phyloP scores from a whole-genome alignment of 1,284 basidiomycete genomes.

The Pseudozyma tsukubaensis region DNA sequence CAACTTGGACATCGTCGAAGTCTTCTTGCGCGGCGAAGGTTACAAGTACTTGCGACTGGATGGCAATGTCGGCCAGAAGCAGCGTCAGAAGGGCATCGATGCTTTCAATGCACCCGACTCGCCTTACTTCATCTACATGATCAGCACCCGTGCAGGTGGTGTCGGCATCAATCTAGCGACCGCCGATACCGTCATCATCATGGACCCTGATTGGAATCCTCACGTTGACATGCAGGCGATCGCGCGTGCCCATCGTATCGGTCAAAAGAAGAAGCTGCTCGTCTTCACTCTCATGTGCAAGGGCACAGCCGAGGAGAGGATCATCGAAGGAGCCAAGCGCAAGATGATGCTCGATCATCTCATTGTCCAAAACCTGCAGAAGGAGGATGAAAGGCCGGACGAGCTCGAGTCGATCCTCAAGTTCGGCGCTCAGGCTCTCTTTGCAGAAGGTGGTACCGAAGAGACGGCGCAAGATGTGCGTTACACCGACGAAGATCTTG shows the following conservation, averaged over 20 bases:
- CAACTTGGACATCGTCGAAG: conserved; percentile 68
- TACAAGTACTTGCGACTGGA: conserved; percentile 67
- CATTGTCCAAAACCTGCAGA: conserved; percentile 63
- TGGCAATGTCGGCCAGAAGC: conserved; percentile 38
- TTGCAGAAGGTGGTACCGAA: conserved; percentile 63
- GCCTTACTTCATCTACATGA: conserved; percentile 71
- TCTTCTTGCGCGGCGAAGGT: conserved; percentile 65
- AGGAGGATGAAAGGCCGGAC: conserved; percentile 57
- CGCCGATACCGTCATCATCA: conserved; percentile 91
- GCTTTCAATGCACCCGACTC: conserved; percentile 88
- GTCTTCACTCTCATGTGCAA: conserved; percentile 70
- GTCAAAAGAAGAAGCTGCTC: conserved; percentile 69
- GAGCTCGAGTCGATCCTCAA: conserved; percentile 67
- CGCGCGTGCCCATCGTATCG: conserved; percentile 81
- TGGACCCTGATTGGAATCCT: conserved; percentile 93
- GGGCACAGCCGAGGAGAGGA: conserved; percentile 69
- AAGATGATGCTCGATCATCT: conserved; percentile 69
- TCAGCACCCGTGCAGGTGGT: conserved; percentile 69
- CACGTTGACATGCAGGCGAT: conserved; percentile 87
- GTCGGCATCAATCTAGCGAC: conserved; percentile 71
- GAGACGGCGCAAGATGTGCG: conserved; percentile 62
- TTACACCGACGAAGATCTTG: conserved; percentile 66
- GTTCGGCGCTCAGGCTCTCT: conserved; percentile 68
- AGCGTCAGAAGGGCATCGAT: conserved; percentile 76
- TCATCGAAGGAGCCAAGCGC: conserved; percentile 65